Evolutionary conservation across 2,329 filamentous ascomycete genomes (phyloP).

Genomic region (Cordyceps militaris): DNA sequence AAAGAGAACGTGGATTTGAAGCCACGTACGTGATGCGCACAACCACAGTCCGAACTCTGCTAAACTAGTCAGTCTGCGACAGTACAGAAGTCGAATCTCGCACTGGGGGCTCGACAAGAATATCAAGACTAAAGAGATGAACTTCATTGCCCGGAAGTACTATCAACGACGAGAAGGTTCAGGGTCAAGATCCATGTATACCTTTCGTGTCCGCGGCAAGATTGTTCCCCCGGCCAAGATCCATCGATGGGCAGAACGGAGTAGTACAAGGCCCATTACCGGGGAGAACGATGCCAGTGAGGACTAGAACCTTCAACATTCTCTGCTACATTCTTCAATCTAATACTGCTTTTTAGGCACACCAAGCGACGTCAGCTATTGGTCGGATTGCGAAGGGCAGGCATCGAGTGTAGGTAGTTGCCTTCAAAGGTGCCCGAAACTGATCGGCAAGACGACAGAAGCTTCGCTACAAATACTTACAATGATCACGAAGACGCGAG

Average conservation of each 20-base stretch:
- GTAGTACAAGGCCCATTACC: not conserved
- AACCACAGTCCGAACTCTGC: not conserved
- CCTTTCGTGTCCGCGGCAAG: not conserved
- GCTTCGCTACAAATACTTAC: not conserved
- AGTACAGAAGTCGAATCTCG: constrained; percentile 3
- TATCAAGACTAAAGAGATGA: not conserved
- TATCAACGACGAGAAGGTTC: not conserved
- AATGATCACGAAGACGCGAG: too few species aligned
- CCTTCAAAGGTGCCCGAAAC: too few species aligned
- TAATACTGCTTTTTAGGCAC: not conserved
- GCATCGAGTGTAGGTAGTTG: too few species aligned
- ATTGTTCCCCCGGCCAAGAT: not conserved
- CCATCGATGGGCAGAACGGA: not conserved
- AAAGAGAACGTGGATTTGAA: not conserved
- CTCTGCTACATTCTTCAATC: not conserved
- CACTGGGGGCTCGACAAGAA: constrained; percentile 2
- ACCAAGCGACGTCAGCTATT: constrained; percentile 2
- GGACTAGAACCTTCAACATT: not conserved
- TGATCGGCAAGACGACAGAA: not conserved
- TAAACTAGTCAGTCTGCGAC: not conserved
- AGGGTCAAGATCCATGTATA: not conserved
- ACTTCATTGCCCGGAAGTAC: constrained; percentile 1
- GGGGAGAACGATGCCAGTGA: not conserved
- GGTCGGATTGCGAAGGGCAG: not conserved
- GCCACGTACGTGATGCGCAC: not conserved